Evolutionary conservation across 192 early-diverging fungal genomes (phyloP).

Genomic region (Linnemannia schmuckeri): DNA sequence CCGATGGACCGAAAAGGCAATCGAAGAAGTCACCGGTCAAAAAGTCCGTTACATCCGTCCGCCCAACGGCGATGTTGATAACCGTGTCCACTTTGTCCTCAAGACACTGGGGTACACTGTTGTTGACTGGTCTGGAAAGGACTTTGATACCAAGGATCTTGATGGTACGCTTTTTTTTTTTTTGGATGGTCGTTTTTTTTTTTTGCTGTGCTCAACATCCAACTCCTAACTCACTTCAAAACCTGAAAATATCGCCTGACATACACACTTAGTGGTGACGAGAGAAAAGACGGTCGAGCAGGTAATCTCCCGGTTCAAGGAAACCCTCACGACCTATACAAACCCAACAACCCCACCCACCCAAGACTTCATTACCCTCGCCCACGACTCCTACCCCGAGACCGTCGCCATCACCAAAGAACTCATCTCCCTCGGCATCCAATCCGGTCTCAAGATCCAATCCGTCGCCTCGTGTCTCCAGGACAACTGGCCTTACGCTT

Average conservation of each 20-base stretch:
- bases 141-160: slow-evolving; percentile 39
- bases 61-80: slow-evolving; percentile 80
- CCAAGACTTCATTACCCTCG: slow-evolving; percentile 39
- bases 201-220: neutral
- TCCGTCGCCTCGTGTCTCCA: slow-evolving; percentile 30
- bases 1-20: slow-evolving; percentile 48
- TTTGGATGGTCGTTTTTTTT: neutral
- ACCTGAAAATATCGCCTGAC: neutral
- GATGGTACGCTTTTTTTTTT: slow-evolving; percentile 12
- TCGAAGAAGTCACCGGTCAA: slow-evolving; percentile 37
- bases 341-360: neutral
- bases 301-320: neutral
- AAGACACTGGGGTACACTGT: slow-evolving; percentile 62
- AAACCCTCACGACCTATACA: neutral
- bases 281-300: neutral
- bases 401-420: slow-evolving; percentile 18
- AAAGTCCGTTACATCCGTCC: slow-evolving; percentile 62
- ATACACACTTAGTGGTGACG: neutral
- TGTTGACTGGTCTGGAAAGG: slow-evolving; percentile 47
- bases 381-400: slow-evolving; percentile 22
- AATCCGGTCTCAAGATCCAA: slow-evolving; percentile 12
- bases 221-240: neutral
- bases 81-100: slow-evolving; percentile 75
- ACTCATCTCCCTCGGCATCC: slow-evolving; percentile 1
- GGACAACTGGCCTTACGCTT: slow-evolving; percentile 16